Conservation (phyloP, 2,329 filamentous ascomycete species). For the Colletotrichum somersetense region DNA sequence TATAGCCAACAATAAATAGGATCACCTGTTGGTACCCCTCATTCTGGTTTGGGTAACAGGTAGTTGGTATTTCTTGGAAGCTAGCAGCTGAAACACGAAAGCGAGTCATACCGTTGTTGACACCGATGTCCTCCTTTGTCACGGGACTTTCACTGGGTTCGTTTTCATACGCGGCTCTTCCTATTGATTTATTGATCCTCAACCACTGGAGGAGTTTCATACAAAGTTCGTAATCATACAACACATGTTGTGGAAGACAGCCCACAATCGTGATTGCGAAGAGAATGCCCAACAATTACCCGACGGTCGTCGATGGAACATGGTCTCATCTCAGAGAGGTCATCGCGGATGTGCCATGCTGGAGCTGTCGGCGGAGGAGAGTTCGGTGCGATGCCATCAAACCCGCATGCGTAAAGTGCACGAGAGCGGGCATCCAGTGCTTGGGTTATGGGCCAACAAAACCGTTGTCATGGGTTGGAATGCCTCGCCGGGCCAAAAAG, state of each 20-base stretch:
- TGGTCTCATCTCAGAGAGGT: background rate
- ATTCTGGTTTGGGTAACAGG: background rate
- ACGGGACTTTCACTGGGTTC: background rate
- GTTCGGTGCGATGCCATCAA: background rate
- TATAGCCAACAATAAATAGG: background rate
- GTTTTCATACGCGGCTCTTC: background rate
- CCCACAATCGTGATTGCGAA: background rate
- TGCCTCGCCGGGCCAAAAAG: background rate
- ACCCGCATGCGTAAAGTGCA: background rate
- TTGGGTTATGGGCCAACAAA: background rate
- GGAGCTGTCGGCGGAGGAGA: background rate
- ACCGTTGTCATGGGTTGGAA: background rate
- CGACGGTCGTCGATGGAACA: background rate
- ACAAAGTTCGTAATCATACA: background rate
- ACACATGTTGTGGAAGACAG: background rate
- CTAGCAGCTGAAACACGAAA: background rate
- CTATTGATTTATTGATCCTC: background rate
- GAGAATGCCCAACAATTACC: background rate
- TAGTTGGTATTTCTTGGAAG: background rate
- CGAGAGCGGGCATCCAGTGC: background rate
- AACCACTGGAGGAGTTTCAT: background rate
- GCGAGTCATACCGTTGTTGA: background rate
- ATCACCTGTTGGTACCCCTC: background rate
- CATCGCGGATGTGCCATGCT: background rate
- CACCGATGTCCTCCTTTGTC: background rate